Evolutionary conservation across 2,329 filamentous ascomycete genomes (phyloP).

Genomic region (Furcasterigmium furcatum): DNA sequence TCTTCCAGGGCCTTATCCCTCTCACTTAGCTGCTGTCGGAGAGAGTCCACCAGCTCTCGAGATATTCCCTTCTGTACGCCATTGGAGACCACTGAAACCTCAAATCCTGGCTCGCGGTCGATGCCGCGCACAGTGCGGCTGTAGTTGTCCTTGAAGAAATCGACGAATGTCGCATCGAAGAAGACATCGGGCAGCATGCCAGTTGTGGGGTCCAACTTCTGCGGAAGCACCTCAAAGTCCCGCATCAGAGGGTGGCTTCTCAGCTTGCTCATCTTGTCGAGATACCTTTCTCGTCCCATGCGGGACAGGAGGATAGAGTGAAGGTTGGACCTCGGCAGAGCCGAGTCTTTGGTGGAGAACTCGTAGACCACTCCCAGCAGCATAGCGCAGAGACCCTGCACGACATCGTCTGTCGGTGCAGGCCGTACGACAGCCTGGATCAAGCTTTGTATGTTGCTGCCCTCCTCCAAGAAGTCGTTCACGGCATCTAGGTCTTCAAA

Average conservation of each 20-base stretch:
- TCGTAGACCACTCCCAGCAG: constrained; percentile 89
- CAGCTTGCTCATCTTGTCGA: constrained; percentile 75
- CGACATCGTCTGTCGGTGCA: constrained; percentile 55
- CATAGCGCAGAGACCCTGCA: constrained; percentile 80
- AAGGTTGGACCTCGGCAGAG: constrained; percentile 76
- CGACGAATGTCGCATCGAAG: constrained; percentile 82
- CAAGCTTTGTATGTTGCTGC: constrained; percentile 84
- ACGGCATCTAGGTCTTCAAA: constrained; percentile 91
- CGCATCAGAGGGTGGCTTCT: constrained; percentile 76
- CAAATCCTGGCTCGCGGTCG: constrained; percentile 84
- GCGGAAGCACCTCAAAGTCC: constrained; percentile 84
- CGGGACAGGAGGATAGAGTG: constrained; percentile 74
- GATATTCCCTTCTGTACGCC: constrained; percentile 87
- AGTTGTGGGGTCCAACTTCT: constrained; percentile 53
- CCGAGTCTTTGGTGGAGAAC: constrained; percentile 96
- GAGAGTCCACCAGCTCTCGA: constrained; percentile 84
- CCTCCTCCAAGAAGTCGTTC: constrained; percentile 89
- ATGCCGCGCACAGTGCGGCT: constrained; percentile 80
- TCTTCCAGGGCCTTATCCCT: constrained; percentile 55
- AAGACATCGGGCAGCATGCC: constrained; percentile 72
- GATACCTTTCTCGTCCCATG: constrained; percentile 82
- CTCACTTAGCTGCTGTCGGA: constrained; percentile 74
- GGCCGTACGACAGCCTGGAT: constrained; percentile 69
- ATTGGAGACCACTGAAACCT: constrained; percentile 77
- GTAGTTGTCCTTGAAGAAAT: constrained; percentile 96